Evolutionary conservation across 495 filamentous ascomycete genomes (phyloP).

Genomic region (Pyronema omphalodes): DNA sequence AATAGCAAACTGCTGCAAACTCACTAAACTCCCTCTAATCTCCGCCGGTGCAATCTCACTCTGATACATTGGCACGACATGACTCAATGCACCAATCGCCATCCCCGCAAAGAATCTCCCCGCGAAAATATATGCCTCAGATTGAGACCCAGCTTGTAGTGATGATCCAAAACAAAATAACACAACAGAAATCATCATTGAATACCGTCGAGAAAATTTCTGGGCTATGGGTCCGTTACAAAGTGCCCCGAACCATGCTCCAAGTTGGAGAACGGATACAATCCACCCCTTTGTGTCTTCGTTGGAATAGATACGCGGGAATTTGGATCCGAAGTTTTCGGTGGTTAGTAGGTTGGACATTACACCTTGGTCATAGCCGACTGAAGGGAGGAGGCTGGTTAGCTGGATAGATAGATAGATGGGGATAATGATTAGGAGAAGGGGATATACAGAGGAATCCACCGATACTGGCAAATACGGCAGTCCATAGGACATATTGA

Average conservation of each 20-base stretch:
- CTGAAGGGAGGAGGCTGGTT: conserved; percentile 3
- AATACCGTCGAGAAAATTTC: conserved; percentile 52
- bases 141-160: conserved; percentile 48
- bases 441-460: conserved; percentile 25
- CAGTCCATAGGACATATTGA: conserved; percentile 50
- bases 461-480: conserved; percentile 60
- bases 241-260: conserved; percentile 64
- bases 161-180: conserved; percentile 65
- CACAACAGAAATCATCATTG: conserved; percentile 49
- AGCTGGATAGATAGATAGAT: not conserved
- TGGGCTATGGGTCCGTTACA: conserved; percentile 61
- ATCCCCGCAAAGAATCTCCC: conserved; percentile 65
- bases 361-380: conserved; percentile 62
- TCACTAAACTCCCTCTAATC: conserved; percentile 53
- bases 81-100: conserved; percentile 50
- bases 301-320: conserved; percentile 5
- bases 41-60: conserved; percentile 40
- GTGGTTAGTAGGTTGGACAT: conserved; percentile 31
- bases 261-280: conserved; percentile 52
- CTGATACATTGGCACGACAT: conserved; percentile 53
- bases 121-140: conserved; percentile 43
- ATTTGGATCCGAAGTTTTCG: not conserved
- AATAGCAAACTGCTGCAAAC: conserved; percentile 63
- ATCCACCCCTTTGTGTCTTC: conserved; percentile 17
- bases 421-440: not conserved